These are phyloP conservation scores for Colletotrichum shisoi DNA, from an alignment of 2,329 filamentous ascomycete genomes.

Conservation along the genomic window DNA sequence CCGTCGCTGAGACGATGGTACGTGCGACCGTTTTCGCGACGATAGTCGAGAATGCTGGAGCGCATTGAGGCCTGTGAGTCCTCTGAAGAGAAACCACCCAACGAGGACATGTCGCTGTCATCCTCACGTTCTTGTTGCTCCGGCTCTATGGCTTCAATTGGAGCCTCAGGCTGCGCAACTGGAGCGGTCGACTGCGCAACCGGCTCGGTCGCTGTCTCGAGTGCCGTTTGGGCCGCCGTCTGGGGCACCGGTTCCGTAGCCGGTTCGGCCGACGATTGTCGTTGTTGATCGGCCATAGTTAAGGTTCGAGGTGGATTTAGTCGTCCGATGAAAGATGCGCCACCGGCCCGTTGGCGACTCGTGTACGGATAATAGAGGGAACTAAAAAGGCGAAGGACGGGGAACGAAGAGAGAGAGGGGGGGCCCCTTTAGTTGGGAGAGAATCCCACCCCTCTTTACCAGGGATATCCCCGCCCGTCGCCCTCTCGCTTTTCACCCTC, in stretches of 20 bases:
- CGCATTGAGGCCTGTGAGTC: background rate
- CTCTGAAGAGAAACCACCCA: background rate
- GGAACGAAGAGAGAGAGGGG: background rate
- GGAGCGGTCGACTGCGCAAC: background rate
- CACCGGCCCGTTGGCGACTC: background rate
- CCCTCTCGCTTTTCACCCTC: background rate
- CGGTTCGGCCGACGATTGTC: background rate
- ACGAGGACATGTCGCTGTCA: background rate
- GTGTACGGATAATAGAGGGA: background rate
- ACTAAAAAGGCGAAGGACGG: background rate
- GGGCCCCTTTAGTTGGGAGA: background rate
- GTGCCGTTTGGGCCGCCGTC: background rate
- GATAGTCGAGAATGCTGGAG: constrained; percentile 31
- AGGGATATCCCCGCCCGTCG: background rate
- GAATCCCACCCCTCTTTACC: background rate
- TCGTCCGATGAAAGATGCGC: background rate
- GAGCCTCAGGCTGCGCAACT: too few species aligned
- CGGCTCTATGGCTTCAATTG: too few species aligned
- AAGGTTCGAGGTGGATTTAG: background rate
- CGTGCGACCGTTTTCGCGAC: constrained; percentile 34
- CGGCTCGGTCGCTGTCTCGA: background rate
- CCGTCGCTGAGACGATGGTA: constrained; percentile 38
- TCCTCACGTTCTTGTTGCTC: background rate
- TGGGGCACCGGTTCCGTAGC: background rate
- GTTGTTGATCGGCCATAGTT: constrained; percentile 2